Conservation (phyloP, 139 green algal genomes). For the Limnomonas spitsbergensis region DNA sequence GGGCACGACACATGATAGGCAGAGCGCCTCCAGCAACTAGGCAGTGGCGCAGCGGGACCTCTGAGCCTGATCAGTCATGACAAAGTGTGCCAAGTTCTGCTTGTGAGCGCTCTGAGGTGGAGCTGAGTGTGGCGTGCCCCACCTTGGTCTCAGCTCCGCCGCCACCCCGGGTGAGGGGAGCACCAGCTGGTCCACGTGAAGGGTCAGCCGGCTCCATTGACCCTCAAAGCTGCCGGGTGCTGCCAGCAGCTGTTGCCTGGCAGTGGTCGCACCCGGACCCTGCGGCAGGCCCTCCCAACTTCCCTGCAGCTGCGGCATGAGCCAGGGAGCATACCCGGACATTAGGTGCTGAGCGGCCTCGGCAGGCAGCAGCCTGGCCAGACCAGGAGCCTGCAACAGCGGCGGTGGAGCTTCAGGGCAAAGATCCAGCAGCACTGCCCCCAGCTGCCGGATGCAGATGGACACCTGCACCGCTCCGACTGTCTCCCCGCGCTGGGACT, state of each 20-base stretch:
- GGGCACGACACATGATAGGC: too few species aligned
- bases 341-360: neutral
- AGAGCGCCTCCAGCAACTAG: too few species aligned
- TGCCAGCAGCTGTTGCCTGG: neutral
- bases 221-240: conserved; percentile 25
- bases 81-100: too few species aligned
- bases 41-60: too few species aligned
- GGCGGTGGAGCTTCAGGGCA: conserved; percentile 23
- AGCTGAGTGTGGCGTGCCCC: too few species aligned
- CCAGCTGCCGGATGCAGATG: conserved; percentile 29
- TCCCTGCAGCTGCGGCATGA: neutral
- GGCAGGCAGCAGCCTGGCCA: neutral
- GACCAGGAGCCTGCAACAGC: conserved; percentile 13
- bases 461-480: conserved; percentile 54
- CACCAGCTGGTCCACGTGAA: conserved; percentile 44
- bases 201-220: conserved; percentile 28
- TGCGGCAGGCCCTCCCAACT: neutral
- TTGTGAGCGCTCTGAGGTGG: too few species aligned
- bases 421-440: neutral
- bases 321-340: neutral
- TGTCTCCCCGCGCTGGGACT: conserved; percentile 32
- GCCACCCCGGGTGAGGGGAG: conserved; percentile 22
- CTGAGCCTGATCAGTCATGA: too few species aligned
- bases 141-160: conserved; percentile 17
- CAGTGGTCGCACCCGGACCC: too few species aligned